phyloP scores from a whole-genome alignment of 2,329 filamentous ascomycete genomes.

The Rhytidhysteron rufulum region DNA sequence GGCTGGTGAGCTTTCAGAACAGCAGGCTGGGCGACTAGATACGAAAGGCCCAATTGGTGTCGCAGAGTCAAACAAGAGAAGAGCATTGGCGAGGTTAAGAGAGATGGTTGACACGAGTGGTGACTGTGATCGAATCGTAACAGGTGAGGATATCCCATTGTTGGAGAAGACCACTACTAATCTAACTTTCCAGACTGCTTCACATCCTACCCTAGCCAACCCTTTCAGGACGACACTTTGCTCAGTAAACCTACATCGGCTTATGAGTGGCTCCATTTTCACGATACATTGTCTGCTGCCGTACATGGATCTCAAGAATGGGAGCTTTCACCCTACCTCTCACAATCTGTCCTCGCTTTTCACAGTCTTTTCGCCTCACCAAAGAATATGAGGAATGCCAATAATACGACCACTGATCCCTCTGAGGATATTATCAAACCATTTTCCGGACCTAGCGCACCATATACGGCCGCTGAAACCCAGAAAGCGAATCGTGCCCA shows the following conservation, averaged over 20 bases:
- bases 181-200: slow-evolving; percentile 77
- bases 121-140: slow-evolving; percentile 73
- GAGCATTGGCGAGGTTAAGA: slow-evolving; percentile 66
- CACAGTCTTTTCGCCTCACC: slow-evolving; percentile 82
- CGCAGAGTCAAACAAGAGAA: slow-evolving; percentile 67
- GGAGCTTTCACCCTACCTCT: slow-evolving; percentile 85
- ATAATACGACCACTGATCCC: slow-evolving; percentile 42
- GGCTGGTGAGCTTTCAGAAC: slow-evolving; percentile 45
- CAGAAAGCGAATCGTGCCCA: slow-evolving; percentile 73
- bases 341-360: slow-evolving; percentile 81
- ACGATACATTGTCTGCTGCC: slow-evolving; percentile 75
- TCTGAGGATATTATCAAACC: slow-evolving; percentile 48
- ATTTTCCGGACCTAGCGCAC: slow-evolving; percentile 77
- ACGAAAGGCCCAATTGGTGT: slow-evolving; percentile 55
- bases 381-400: slow-evolving; percentile 38
- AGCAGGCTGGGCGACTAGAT: slow-evolving; percentile 55
- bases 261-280: slow-evolving; percentile 95
- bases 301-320: slow-evolving; percentile 86
- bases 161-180: background rate
- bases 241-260: slow-evolving; percentile 82
- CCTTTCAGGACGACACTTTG: slow-evolving; percentile 89
- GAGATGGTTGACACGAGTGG: slow-evolving; percentile 78
- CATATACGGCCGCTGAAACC: slow-evolving; percentile 76
- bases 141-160: slow-evolving; percentile 44
- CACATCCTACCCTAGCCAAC: slow-evolving; percentile 75